Conservation (phyloP, 2,329 filamentous ascomycete species). For the Hypoxylon sp. region DNA sequence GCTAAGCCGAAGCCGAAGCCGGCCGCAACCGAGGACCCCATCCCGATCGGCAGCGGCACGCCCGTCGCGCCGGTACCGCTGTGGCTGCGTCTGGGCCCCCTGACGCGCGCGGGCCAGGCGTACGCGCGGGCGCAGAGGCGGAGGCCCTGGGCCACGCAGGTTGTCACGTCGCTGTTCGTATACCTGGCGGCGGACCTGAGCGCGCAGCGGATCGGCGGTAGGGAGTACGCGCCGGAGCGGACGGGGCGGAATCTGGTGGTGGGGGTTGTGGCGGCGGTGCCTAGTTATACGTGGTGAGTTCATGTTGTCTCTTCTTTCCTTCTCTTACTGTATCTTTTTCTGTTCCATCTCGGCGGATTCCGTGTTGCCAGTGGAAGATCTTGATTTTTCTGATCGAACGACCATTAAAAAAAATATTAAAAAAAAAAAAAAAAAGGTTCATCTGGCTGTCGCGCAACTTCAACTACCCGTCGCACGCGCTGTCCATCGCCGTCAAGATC, state of each 20-base stretch:
- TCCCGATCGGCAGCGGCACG: slow-evolving; percentile 59
- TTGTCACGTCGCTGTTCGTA: slow-evolving; percentile 79
- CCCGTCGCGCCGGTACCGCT: slow-evolving; percentile 57
- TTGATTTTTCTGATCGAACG: not conserved
- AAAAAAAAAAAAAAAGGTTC: slow-evolving; percentile 72
- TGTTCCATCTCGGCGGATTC: not conserved
- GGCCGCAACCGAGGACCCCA: slow-evolving; percentile 48
- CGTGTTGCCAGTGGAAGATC: not conserved
- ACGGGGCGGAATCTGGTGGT: slow-evolving; percentile 80
- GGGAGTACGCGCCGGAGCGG: slow-evolving; percentile 74
- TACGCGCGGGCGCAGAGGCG: slow-evolving; percentile 79
- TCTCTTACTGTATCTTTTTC: not conserved
- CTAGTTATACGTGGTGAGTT: slow-evolving; percentile 82
- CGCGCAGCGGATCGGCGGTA: slow-evolving; percentile 75
- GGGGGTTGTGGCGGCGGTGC: slow-evolving; percentile 78
- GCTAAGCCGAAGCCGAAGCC: slow-evolving; percentile 30
- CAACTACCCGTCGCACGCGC: slow-evolving; percentile 80
- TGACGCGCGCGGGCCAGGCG: slow-evolving; percentile 64
- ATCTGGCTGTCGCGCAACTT: slow-evolving; percentile 83
- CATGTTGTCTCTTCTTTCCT: not conserved
- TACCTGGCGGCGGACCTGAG: slow-evolving; percentile 82
- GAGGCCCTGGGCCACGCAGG: slow-evolving; percentile 82
- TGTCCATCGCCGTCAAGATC: slow-evolving; percentile 82
- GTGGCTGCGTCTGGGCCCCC: slow-evolving; percentile 70
- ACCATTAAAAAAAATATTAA: too few species aligned